Evolutionary conservation across 768 basidiomycete species (phyloP).

Genomic region (Mycena pura): DNA sequence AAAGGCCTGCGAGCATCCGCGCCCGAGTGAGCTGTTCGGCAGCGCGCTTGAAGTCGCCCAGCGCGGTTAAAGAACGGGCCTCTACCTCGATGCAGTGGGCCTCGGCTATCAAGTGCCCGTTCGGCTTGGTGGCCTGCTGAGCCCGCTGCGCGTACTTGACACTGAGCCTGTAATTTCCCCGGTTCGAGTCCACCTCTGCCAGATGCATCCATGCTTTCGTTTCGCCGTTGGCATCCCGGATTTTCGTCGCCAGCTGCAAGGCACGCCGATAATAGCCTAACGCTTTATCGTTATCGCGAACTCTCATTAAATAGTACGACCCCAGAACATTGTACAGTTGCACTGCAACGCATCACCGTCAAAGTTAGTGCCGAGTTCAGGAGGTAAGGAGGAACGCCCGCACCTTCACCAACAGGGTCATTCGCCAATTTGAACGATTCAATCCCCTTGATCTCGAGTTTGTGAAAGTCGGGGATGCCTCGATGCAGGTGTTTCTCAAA

Average conservation of each 20-base stretch:
- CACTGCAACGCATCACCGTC: not conserved
- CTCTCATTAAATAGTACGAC: not conserved
- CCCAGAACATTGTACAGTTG: not conserved
- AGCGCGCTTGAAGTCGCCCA: not conserved
- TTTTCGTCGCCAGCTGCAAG: not conserved
- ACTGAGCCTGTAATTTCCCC: not conserved
- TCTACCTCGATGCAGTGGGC: not conserved
- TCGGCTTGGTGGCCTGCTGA: not conserved
- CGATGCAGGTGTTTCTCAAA: not conserved
- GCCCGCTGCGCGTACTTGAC: not conserved
- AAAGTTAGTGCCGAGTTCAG: not conserved
- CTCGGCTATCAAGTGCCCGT: not conserved
- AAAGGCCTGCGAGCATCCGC: not conserved
- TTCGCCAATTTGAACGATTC: not conserved
- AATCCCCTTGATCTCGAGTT: not conserved
- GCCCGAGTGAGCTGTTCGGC: not conserved
- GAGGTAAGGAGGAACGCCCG: not conserved
- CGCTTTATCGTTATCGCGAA: not conserved
- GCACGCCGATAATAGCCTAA: not conserved
- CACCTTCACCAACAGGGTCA: not conserved
- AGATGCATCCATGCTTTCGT: not conserved
- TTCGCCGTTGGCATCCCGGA: not conserved
- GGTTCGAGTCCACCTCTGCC: not conserved
- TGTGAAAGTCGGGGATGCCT: not conserved
- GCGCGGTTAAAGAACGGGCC: not conserved